Evolutionary conservation across 1,284 basidiomycete species (phyloP).

Genomic region (Fomes fomentarius): DNA sequence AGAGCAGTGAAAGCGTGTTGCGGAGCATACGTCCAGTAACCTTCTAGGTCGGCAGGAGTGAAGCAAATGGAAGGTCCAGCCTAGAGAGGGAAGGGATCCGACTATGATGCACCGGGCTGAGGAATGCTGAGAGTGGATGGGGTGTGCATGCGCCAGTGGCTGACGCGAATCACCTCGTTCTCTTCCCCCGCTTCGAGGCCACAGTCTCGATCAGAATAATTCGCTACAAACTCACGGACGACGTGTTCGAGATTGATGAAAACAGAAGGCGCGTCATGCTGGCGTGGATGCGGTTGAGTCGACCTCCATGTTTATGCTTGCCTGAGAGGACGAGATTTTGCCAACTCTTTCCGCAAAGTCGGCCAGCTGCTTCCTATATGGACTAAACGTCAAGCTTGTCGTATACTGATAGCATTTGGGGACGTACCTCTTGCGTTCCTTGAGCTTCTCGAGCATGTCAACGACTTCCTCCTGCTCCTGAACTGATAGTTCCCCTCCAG

Average conservation of each 20-base stretch:
- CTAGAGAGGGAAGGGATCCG: background rate
- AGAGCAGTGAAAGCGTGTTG: slow-evolving; percentile 10
- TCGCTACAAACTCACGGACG: too few relatives aligned
- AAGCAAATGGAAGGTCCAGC: slow-evolving; percentile 13
- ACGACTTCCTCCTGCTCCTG: slow-evolving; percentile 70
- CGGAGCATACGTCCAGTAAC: slow-evolving; percentile 13
- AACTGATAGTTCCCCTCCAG: slow-evolving; percentile 67
- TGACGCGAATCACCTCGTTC: too few relatives aligned
- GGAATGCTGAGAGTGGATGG: background rate
- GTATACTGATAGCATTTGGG: too few relatives aligned
- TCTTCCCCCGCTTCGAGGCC: too few relatives aligned
- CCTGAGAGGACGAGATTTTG: slow-evolving; percentile 27
- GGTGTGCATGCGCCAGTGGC: too few relatives aligned
- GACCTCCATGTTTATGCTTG: slow-evolving; percentile 45
- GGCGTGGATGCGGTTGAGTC: slow-evolving; percentile 60
- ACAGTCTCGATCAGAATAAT: background rate
- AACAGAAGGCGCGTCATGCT: slow-evolving; percentile 3
- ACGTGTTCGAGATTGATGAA: background rate
- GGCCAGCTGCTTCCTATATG: slow-evolving; percentile 41
- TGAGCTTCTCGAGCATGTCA: slow-evolving; percentile 59
- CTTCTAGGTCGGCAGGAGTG: background rate
- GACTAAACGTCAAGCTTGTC: background rate
- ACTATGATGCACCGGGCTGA: background rate
- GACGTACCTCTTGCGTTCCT: slow-evolving; percentile 59
- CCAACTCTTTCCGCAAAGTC: slow-evolving; percentile 41